Evolutionary conservation across 2,329 filamentous ascomycete species (phyloP), one percentile per base, ranked within the genome.

Genomic region (Didymella keratinophila): DNA sequence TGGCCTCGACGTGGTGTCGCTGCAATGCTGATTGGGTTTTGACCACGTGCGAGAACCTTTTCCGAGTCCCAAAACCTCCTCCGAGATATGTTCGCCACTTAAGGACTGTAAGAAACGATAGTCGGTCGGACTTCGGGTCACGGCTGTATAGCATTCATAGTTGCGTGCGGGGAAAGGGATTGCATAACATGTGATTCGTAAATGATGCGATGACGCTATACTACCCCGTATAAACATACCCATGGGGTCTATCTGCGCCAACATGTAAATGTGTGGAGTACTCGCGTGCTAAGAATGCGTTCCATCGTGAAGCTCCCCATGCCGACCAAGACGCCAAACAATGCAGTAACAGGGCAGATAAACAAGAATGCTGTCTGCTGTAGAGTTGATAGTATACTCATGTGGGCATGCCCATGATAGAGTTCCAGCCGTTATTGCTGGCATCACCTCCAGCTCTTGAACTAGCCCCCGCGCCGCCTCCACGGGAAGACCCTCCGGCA

Each of bases 401-500:
- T 11, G 70, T 73, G 21, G 71, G 71, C 71, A 74, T 74, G 23
- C 66, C 65, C 61, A 70, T 67, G 32, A 74, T 68, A 12, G n/a
- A 46, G 14, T 20, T 56, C 54, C 46, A 63, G 12, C 58, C 62
- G 20, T 27, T 56, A 9, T 55, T 61, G 23, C 20, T 52, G 32
- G 36, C 58, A 12, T 55, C 59, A 39, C 32, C 20, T 36, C 11
- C 42, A 39, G 27, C 18, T 10, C 30, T 45, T 43, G 20, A n/a
- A 27, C 44, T 47, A 18, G 52, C 30, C 5, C 54, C 51, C 14
- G 43, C 39, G 20, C 56, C 58, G 20, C 55, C 52, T 55, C 58
- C 63, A 4, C 61, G 50, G 27, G 56, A 54, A 4, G 64, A 54
- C 44, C 56, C 58, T 41, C 61, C 62, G 30, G 56, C 34, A 39